Conservation (phyloP, 495 filamentous ascomycete genomes). For the Penicillium angulare region DNA sequence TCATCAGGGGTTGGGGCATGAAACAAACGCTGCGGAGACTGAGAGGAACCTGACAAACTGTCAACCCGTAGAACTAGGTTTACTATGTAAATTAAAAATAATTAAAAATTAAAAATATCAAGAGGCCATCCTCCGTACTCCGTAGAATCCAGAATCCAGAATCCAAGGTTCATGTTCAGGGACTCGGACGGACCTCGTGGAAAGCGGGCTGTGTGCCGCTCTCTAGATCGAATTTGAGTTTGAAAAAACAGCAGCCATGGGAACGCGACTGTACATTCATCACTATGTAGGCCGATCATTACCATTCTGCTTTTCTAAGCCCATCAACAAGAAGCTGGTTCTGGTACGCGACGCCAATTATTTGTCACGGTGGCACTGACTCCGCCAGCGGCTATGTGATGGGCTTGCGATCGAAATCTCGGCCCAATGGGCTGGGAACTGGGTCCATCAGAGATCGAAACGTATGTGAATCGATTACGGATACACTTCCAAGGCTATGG, state of each 20-base stretch:
- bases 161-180: background rate
- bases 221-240: background rate
- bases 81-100: too few species aligned
- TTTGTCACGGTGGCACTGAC: background rate
- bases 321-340: too few species aligned
- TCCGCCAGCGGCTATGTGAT: background rate
- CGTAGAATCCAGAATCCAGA: too few species aligned
- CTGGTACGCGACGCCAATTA: background rate
- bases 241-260: background rate
- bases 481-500: background rate
- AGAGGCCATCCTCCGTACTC: too few species aligned
- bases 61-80: background rate
- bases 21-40: background rate
- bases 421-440: background rate
- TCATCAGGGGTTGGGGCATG: background rate
- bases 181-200: background rate
- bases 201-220: background rate
- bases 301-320: background rate
- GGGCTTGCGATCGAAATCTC: background rate
- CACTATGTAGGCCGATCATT: background rate
- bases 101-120: too few species aligned
- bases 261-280: background rate
- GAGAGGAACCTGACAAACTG: background rate
- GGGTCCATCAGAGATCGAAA: conserved; percentile 1
- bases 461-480: background rate